Evolutionary conservation across 192 early-diverging fungal species (phyloP).

Genomic region (Endogone sp.): DNA sequence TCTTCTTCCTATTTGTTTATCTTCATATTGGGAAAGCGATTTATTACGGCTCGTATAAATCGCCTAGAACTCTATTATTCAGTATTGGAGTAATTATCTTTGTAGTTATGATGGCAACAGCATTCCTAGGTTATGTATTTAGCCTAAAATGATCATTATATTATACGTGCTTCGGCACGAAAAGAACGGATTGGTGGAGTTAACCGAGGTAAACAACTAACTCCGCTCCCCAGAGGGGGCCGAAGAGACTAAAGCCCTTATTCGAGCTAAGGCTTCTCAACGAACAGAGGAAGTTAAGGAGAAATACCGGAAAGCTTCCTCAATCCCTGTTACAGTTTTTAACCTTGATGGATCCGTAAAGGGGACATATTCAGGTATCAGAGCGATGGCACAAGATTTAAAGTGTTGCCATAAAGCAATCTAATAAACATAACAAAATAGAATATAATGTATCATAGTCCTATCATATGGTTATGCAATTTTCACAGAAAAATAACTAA

Average conservation of each 20-base stretch:
- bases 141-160: conserved; percentile 17
- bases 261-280: conserved; percentile 10
- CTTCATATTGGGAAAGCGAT: conserved; percentile 36
- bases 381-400: conserved; percentile 1
- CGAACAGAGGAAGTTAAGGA: conserved; percentile 8
- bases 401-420: background rate
- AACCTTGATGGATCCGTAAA: conserved; percentile 2
- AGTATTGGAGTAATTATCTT: conserved; percentile 47
- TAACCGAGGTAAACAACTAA: conserved; percentile 6
- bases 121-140: conserved; percentile 36
- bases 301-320: conserved; percentile 3
- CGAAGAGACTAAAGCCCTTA: conserved; percentile 4
- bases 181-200: background rate
- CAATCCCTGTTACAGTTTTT: conserved; percentile 12
- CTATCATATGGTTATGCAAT: conserved; percentile 1
- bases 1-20: conserved; percentile 47
- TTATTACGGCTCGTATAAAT: conserved; percentile 40
- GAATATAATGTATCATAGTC: conserved; percentile 1
- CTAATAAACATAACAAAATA: background rate
- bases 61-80: conserved; percentile 47
- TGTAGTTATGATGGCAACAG: conserved; percentile 52
- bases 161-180: background rate
- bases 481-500: background rate
- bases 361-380: conserved; percentile 1
- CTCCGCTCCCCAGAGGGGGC: too few species aligned